These are phyloP conservation scores for Cichorium intybus DNA, from an alignment of 140 eudicot genomes.

Conservation along the genomic window DNA sequence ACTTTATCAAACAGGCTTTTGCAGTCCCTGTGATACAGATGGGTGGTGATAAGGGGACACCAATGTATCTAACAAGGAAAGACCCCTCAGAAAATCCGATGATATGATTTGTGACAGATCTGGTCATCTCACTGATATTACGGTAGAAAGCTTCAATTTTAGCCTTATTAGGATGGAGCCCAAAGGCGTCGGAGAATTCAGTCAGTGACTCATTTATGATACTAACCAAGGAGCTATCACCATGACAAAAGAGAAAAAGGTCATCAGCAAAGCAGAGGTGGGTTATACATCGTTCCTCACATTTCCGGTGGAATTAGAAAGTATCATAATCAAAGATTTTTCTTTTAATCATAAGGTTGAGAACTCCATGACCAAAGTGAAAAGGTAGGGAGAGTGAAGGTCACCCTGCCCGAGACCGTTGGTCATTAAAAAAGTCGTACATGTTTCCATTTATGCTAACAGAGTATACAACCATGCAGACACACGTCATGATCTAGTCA, in stretches of 20 bases:
- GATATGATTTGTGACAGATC: background rate
- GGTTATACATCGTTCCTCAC: background rate
- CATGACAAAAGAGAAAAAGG: background rate
- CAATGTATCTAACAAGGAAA: background rate
- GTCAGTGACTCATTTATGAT: background rate
- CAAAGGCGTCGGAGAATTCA: background rate
- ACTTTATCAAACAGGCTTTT: background rate
- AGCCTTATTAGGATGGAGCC: background rate
- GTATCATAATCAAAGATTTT: background rate
- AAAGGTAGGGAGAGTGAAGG: background rate
- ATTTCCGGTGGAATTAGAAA: background rate
- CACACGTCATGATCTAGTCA: too few species aligned
- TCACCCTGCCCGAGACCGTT: background rate
- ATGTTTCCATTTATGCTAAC: too few species aligned
- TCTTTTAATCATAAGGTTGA: background rate
- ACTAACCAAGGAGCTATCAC: background rate
- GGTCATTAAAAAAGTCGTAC: too few species aligned
- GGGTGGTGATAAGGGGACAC: constrained; percentile 1
- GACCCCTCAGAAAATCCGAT: background rate
- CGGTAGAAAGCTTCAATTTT: background rate
- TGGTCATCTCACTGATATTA: background rate
- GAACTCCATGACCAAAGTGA: background rate
- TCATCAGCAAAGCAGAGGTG: background rate
- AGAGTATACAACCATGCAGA: too few species aligned
- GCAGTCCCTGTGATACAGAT: background rate